These are phyloP conservation scores for Fraxinus platypoda DNA, from an alignment of 305 asterid species.

Conservation along the genomic window DNA sequence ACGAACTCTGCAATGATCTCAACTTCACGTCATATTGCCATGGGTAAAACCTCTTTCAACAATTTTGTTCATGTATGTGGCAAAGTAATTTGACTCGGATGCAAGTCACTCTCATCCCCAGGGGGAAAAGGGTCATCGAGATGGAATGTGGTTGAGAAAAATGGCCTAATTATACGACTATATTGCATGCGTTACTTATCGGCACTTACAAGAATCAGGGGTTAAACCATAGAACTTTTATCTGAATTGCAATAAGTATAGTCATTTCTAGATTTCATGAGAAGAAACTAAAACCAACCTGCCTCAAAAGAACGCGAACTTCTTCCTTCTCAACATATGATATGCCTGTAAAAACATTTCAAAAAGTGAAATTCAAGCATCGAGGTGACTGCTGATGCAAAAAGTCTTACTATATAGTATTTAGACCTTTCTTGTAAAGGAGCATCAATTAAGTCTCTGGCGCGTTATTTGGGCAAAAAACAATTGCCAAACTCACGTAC, in stretches of 20 bases:
- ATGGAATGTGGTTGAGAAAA: background rate
- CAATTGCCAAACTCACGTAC: background rate
- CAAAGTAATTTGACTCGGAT: background rate
- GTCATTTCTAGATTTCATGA: constrained; percentile 6
- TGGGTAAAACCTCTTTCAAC: background rate
- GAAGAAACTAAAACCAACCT: constrained; percentile 55
- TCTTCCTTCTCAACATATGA: constrained; percentile 92
- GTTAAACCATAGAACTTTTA: constrained; percentile 4
- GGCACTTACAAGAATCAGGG: background rate
- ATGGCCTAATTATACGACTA: background rate
- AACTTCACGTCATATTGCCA: background rate
- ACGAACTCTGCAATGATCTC: background rate
- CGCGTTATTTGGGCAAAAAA: background rate
- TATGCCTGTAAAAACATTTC: constrained; percentile 52
- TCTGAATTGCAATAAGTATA: constrained; percentile 5
- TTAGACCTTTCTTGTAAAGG: background rate
- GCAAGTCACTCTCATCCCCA: background rate
- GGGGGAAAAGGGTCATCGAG: background rate
- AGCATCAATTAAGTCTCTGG: constrained; percentile 1
- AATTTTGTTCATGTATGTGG: background rate
- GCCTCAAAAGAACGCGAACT: constrained; percentile 82
- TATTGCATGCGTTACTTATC: background rate
- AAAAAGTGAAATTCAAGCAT: constrained; percentile 29
- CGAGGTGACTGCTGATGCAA: constrained; percentile 10
- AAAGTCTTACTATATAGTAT: background rate